Percentiles rank a stretch among this genome's conserved stretches.
Evolutionary conservation across 345 rosid species (phyloP).

Genomic region (Cardamine occulta): DNA sequence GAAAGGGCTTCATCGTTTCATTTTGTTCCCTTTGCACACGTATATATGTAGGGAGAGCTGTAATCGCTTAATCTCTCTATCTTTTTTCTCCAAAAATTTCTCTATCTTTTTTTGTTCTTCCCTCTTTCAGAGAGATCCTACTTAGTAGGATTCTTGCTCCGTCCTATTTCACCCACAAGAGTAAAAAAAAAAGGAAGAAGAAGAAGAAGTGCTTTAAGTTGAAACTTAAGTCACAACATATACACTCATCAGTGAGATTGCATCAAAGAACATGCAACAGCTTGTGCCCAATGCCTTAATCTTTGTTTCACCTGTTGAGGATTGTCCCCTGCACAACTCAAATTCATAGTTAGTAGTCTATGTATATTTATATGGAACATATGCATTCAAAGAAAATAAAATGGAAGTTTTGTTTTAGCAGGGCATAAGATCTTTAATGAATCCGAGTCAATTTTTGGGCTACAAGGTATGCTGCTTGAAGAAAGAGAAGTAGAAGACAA

Average conservation of each 20-base stretch:
- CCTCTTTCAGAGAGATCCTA: constrained; percentile 41
- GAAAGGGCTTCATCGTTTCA: constrained; percentile 20
- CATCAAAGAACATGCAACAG: constrained; percentile 68
- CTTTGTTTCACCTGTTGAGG: constrained; percentile 68
- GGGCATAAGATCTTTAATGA: constrained; percentile 78
- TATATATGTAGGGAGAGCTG: constrained; percentile 20
- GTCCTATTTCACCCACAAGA: constrained; percentile 40
- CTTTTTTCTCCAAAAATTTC: constrained; percentile 24
- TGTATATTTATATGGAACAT: background rate
- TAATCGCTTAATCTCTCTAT: constrained; percentile 19
- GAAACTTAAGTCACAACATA: constrained; percentile 32
- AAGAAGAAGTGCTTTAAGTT: constrained; percentile 7
- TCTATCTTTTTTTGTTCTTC: constrained; percentile 15
- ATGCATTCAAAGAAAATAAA: background rate
- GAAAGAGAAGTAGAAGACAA: constrained; percentile 45
- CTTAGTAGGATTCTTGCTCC: constrained; percentile 38
- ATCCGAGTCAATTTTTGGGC: constrained; percentile 71
- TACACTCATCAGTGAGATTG: constrained; percentile 44
- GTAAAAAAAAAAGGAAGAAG: background rate
- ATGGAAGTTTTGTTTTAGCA: constrained; percentile 47
- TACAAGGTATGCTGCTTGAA: constrained; percentile 52
- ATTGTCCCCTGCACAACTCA: constrained; percentile 60
- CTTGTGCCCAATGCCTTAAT: constrained; percentile 72
- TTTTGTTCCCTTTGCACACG: constrained; percentile 27
- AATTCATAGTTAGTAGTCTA: constrained; percentile 8